Base-by-base conservation (phyloP, 2,329 filamentous ascomycete genomes). In the Diaporthe aspalathi region DNA sequence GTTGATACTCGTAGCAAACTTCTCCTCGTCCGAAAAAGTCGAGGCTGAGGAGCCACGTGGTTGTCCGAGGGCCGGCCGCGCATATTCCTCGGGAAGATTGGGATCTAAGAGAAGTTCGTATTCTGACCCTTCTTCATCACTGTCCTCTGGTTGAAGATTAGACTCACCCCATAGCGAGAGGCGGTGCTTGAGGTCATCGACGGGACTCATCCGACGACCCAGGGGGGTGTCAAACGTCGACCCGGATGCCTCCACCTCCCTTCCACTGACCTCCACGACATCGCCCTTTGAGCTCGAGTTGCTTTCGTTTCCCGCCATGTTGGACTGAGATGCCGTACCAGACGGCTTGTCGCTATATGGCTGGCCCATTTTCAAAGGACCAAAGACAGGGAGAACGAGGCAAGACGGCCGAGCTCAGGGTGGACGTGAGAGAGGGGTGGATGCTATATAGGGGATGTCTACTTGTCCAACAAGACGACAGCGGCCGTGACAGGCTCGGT, bases 81-180 rank as follows among this genome's bases (percentile, higher is more conserved):
- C 77, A 73, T 85, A 83, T 68, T 85, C 83, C 5, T 82, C 82
- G 2, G 85, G 83, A 2, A 85, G 79, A 71, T 86, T 85, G 0
- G 87, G 86, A 74, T 89, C 86, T 76, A 89, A 78, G n/a, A 90
- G 83, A 52, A 87, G 84, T 76, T 89, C 88, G 75, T 87, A 81
- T 77, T 90, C 88, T 35, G 84, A 85, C 57, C 79, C 84, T 70
- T 83, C 79, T 72, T 87, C 86, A 67, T 84, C 83, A 45, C 83
- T 77, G 45, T 83, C 75, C 40, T 76, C 79, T 56, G 79, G 75
- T 53, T 79, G 78, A 73, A 77, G 78, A 57, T 78, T 80, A 68
- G 83, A 81, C 74, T 83, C 80, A 72, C 78, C 79, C 83, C 84
- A 84, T 73, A 82, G 79, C 32, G 82, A 81, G 73, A 82, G 77